phyloP scores from a whole-genome alignment of 345 rosid species.

The Boechera retrofracta region DNA sequence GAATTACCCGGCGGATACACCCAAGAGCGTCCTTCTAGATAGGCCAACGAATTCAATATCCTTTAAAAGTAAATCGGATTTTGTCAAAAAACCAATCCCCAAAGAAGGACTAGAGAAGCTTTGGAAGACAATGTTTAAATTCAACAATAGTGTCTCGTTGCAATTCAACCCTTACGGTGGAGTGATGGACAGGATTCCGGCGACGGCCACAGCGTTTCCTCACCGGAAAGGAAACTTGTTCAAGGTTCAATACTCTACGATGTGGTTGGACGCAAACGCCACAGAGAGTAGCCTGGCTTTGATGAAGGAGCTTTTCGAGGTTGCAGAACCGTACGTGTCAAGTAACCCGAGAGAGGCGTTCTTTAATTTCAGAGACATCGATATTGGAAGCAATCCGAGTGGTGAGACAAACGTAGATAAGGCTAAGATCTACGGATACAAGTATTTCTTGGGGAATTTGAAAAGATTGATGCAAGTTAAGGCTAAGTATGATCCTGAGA shows the following conservation, averaged over 20 bases:
- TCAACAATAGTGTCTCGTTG: slow-evolving; percentile 40
- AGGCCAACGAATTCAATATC: neutral
- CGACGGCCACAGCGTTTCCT: slow-evolving; percentile 54
- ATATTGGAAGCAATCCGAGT: slow-evolving; percentile 31
- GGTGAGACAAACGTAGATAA: slow-evolving; percentile 28
- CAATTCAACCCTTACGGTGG: slow-evolving; percentile 60
- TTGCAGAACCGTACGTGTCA: slow-evolving; percentile 51
- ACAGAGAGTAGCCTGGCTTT: slow-evolving; percentile 32
- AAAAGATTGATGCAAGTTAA: slow-evolving; percentile 47
- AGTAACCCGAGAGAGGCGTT: slow-evolving; percentile 51
- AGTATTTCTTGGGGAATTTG: slow-evolving; percentile 45
- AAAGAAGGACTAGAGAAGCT: slow-evolving; percentile 45
- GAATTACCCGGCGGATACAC: slow-evolving; percentile 36
- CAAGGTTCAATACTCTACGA: slow-evolving; percentile 45
- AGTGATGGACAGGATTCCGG: slow-evolving; percentile 51
- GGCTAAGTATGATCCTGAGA: slow-evolving; percentile 45
- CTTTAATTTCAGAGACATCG: slow-evolving; percentile 46
- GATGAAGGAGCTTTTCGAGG: slow-evolving; percentile 47
- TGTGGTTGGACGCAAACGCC: slow-evolving; percentile 42
- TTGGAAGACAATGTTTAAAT: slow-evolving; percentile 45
- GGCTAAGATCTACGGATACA: slow-evolving; percentile 47
- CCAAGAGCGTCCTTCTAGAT: slow-evolving; percentile 21
- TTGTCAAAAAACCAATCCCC: slow-evolving; percentile 51
- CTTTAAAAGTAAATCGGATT: slow-evolving; percentile 49
- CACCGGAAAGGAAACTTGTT: slow-evolving; percentile 55